phyloP scores from a whole-genome alignment of 169 alveolate species.

The Plasmodium fragile region DNA sequence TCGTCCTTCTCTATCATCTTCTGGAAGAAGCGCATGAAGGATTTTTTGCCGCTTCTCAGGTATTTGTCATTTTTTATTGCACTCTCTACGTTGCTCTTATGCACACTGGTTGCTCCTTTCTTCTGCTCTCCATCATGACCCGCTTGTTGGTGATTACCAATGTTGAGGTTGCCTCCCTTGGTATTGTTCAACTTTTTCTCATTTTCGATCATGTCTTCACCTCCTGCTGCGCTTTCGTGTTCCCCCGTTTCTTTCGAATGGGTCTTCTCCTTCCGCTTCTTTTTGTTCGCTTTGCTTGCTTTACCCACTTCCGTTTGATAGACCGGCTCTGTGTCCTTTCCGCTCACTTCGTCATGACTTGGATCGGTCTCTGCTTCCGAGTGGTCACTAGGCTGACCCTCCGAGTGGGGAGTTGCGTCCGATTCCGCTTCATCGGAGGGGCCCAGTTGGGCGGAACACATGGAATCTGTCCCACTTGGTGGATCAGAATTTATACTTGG shows the following conservation, averaged over 20 bases:
- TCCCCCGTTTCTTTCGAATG: not conserved
- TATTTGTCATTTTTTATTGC: not conserved
- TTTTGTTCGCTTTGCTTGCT: not conserved
- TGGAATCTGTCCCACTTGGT: not conserved
- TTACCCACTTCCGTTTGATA: not conserved
- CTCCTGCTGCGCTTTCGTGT: not conserved
- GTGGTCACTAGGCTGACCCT: not conserved
- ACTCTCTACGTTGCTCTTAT: not conserved
- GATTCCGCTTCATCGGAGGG: not conserved
- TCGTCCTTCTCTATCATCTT: conserved; percentile 45
- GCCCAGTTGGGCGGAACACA: not conserved
- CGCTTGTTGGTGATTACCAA: not conserved
- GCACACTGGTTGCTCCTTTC: not conserved
- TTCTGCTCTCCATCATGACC: not conserved
- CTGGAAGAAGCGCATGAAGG: conserved; percentile 45
- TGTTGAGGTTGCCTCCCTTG: not conserved
- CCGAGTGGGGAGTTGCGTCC: not conserved
- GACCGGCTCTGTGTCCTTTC: not conserved
- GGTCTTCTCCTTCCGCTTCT: not conserved
- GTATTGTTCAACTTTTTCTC: not conserved
- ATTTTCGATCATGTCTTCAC: not conserved
- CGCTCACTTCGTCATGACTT: not conserved
- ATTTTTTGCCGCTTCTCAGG: conserved; percentile 12
- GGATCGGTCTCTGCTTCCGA: not conserved
- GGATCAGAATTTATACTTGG: not conserved